Conservation (phyloP, 2,329 filamentous ascomycete species). For the Colletotrichum chlorophyti region DNA sequence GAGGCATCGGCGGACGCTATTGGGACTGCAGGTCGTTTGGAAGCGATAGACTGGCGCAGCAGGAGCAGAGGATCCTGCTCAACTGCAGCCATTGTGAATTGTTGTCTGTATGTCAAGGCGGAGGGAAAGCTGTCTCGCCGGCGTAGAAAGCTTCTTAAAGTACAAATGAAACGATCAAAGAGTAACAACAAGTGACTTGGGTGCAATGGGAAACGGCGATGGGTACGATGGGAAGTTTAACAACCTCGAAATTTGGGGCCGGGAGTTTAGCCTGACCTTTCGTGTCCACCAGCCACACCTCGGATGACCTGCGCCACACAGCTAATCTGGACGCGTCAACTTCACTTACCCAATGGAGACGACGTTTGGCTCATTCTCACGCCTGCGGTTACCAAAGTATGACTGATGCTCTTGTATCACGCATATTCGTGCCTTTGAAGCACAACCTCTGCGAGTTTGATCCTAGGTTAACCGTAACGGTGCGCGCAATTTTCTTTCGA, state of each 20-base stretch:
- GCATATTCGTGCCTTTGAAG: no score
- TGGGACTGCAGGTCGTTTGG: slow-evolving; percentile 72
- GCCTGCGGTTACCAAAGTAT: no score
- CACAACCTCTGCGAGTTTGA: no score
- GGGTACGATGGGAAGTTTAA: background rate
- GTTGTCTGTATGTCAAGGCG: background rate
- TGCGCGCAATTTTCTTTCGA: background rate
- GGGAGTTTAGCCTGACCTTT: slow-evolving; percentile 6
- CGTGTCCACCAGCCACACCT: background rate
- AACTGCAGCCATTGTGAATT: slow-evolving; percentile 59
- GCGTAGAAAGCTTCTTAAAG: background rate
- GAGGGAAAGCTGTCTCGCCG: background rate
- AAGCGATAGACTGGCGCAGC: slow-evolving; percentile 82
- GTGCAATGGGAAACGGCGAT: background rate
- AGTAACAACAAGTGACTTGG: background rate
- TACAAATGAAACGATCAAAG: background rate
- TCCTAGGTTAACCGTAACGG: background rate
- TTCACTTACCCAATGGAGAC: no score
- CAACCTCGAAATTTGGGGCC: slow-evolving; percentile 21
- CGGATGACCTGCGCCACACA: background rate
- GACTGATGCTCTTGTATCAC: no score
- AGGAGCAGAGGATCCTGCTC: slow-evolving; percentile 82
- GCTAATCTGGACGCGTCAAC: no score
- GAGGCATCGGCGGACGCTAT: slow-evolving; percentile 73
- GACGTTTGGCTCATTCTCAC: no score